Conservation (phyloP, 192 early-diverging fungal genomes). For the Dimargaris cristalligena region DNA sequence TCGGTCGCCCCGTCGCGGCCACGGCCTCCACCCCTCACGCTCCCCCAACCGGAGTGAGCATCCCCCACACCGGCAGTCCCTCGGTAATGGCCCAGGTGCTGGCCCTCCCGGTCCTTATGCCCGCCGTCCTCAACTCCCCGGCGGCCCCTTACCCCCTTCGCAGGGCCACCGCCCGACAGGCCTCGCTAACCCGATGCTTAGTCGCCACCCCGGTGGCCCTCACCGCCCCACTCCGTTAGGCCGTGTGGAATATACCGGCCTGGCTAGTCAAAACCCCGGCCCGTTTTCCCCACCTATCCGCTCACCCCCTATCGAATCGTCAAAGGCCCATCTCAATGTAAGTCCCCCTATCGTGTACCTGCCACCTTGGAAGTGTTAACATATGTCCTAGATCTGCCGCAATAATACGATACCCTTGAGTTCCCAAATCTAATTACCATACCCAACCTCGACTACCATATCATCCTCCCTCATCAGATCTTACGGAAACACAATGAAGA, state of each 20-base stretch:
- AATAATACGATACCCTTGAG: neutral
- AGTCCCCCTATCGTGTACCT: neutral
- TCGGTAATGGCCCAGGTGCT: too few relatives aligned
- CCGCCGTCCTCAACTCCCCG: neutral
- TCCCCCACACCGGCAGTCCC: too few relatives aligned
- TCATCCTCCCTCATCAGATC: neutral
- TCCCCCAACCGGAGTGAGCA: too few relatives aligned
- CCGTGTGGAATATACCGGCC: neutral
- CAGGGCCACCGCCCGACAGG: neutral
- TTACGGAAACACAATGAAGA: constrained; percentile 26
- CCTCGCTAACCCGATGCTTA: neutral
- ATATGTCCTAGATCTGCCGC: neutral
- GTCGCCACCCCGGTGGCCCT: neutral
- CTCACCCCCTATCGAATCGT: neutral
- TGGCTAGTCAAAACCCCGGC: neutral
- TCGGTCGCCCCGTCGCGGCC: too few relatives aligned
- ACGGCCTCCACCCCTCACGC: too few relatives aligned
- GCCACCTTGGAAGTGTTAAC: neutral
- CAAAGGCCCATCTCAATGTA: neutral
- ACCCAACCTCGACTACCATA: neutral
- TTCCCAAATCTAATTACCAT: neutral
- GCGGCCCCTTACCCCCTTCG: neutral
- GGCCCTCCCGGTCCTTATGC: neutral
- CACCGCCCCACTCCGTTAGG: neutral
- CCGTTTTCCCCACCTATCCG: neutral